Percentiles rank a stretch among this genome's conserved stretches.
phyloP scores from a whole-genome alignment of 73 alveolate species.

The Tetrahymena thermophila region DNA sequence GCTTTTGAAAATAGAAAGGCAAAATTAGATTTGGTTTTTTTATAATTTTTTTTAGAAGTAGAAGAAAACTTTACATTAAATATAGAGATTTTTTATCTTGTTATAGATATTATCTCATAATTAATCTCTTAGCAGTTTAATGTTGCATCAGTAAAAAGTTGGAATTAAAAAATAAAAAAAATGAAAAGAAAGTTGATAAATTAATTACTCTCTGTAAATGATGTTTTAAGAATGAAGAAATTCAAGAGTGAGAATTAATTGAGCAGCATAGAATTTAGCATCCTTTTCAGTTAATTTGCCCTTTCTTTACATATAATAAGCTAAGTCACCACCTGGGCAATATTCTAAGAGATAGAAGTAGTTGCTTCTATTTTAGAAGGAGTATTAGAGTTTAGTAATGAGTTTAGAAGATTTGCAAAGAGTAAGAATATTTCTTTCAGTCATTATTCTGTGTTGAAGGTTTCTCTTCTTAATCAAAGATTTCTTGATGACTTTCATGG shows the following conservation, averaged over 20 bases:
- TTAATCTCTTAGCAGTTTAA: background rate
- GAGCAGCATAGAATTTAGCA: conserved; percentile 73
- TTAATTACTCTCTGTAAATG: conserved; percentile 62
- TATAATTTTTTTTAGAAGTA: background rate
- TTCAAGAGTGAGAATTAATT: conserved; percentile 56
- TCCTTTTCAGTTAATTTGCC: conserved; percentile 71
- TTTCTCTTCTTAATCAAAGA: background rate
- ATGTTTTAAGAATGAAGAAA: conserved; percentile 62
- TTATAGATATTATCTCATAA: background rate
- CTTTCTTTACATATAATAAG: conserved; percentile 14
- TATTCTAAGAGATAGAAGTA: conserved; percentile 46
- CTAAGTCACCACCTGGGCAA: conserved; percentile 56
- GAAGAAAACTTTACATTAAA: background rate
- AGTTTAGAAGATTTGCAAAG: background rate
- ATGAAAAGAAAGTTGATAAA: background rate
- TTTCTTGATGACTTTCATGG: conserved; percentile 70
- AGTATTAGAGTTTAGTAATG: conserved; percentile 35
- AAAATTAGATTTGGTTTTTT: background rate
- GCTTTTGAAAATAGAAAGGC: background rate
- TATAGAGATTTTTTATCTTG: background rate
- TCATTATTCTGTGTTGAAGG: background rate
- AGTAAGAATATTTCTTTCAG: background rate
- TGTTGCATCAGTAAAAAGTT: background rate
- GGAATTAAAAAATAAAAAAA: background rate
- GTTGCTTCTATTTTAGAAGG: conserved; percentile 39